Base-by-base conservation (phyloP, 352 stramenopile genomes). In the Globisporangium nunn region DNA sequence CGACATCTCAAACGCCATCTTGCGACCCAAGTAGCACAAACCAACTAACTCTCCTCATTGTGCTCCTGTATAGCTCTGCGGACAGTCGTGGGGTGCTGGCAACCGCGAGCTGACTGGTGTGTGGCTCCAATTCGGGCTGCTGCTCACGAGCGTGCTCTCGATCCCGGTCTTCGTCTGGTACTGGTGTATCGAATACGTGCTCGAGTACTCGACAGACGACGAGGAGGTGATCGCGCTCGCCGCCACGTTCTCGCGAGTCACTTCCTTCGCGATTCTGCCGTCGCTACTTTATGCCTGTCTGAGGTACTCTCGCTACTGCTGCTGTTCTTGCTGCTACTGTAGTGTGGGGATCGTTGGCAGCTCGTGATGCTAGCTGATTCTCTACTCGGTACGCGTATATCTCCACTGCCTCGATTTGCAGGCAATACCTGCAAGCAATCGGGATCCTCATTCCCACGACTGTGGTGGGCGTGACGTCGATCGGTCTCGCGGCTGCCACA, bases 371-470 rank as follows among this genome's bases (percentile, higher is more conserved):
- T 5, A 17, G 7, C 37, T 41, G 37, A 41, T 41, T 3, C 37
- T 41, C 23, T 41, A 3, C 5, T 41, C 6, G 11, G 37, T 12
- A 15, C 2, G 1, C 11, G 0, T 41, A 3, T 40, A 23, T 23
- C 23, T 23, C 23, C 23, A 23, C 35, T 10, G 31, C 7, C 35
- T 10, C 5, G 37, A 3, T 4, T 17, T 12, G 5, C 37, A 41
- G 79, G 70, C 78, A 87, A 45, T 92, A 90, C 58, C 72, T 92
- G 45, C 79, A 90, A 58, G 74, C 82, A 1, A 72, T 90, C 30
- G 70, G 76, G 8, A 72, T 89, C 52, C 51, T 91, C 28, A 46
- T 84, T 18, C 78, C 81, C 12, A 89, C 78, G 1, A 91, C 81
- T 1, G 51, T 81, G 30, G 78, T 88, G n/a, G 78, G 75, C 0